Evolutionary conservation across 139 green algal genomes (phyloP).

Genomic region (Picochlorum sp.): DNA sequence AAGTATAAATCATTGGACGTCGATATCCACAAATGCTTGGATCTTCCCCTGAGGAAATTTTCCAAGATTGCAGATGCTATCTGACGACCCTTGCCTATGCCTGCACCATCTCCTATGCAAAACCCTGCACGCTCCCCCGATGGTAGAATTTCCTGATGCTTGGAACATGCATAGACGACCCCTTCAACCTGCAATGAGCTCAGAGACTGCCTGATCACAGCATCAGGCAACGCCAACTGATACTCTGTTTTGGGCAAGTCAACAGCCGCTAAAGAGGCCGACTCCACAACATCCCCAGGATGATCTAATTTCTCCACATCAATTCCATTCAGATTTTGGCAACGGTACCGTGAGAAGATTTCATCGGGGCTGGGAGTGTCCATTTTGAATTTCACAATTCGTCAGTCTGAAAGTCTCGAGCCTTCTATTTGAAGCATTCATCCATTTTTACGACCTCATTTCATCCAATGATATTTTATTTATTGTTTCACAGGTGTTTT

Average conservation of each 20-base stretch:
- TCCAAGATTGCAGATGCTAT: too few species aligned
- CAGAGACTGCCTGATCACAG: conserved; percentile 44
- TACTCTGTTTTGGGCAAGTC: conserved; percentile 54
- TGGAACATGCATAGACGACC: conserved; percentile 66
- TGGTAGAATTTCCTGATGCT: conserved; percentile 68
- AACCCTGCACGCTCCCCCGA: conserved; percentile 38
- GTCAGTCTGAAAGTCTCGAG: too few species aligned
- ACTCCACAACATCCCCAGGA: conserved; percentile 66
- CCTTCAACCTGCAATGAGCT: conserved; percentile 81
- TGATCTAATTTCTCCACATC: conserved; percentile 18
- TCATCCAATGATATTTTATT: too few species aligned
- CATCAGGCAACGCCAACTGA: conserved; percentile 39
- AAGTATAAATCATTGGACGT: conserved; percentile 47
- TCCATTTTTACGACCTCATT: too few species aligned
- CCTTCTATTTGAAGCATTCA: too few species aligned
- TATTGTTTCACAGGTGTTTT: too few species aligned
- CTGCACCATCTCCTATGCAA: conserved; percentile 57
- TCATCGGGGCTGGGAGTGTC: too few species aligned
- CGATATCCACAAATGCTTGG: conserved; percentile 59
- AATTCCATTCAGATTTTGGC: neutral
- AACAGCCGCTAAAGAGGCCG: conserved; percentile 58
- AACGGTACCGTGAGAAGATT: too few species aligned
- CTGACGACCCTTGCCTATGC: conserved; percentile 78
- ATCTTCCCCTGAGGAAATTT: conserved; percentile 64
- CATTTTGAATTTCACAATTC: too few species aligned